Evolutionary conservation across 805 yeast genomes (phyloP), one percentile per base, ranked within the genome.

Genomic region (Yamadazyma sp.): DNA sequence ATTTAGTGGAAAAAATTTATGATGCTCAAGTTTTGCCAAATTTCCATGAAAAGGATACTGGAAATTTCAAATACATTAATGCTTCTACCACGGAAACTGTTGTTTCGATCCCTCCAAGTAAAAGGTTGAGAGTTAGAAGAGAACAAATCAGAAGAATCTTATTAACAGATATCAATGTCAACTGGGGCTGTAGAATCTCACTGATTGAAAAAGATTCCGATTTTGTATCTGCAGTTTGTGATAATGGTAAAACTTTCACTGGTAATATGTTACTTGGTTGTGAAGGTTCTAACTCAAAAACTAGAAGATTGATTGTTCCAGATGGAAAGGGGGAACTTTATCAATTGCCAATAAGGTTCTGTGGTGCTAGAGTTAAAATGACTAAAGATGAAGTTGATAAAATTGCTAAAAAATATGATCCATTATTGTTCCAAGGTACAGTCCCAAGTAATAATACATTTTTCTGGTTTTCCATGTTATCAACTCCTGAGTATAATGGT

Each of bases 351-450:
- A 43, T 53, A 7, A 37, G 55, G 30, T 55, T 55, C 35, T 37
- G 55, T 23, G 61, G 60, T 1, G 44, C 58, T 22, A 52, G 48
- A 21, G 49, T 55, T 16, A 39, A 39, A 13, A 38, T 56, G 38
- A 40, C 48, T n/a, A 35, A 36, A 9, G 48, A 35, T 15, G 59
- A 56, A 32, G 40, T 41, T 14, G 30, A 42, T 5, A 16, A 14
- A 4, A 36, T 56, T 7, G 38, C 51, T 19, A 28, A 18, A 7
- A 38, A 40, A 9, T 56, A 48, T 32, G 61, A 56, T 35, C 58
- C 57, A 7, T 40, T 56, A 5, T 33, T 55, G 27, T 55, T 56
- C 36, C 62, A 55, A 38, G 61, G 61, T 22, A 55, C 60, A 1
- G 49, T 49, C 7, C 60, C 60, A 4, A 24, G 22, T 7, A 45